Percentiles rank a stretch among this genome's conserved stretches.
phyloP scores from a whole-genome alignment of 2,329 filamentous ascomycete genomes.

The Diaporthe citri region DNA sequence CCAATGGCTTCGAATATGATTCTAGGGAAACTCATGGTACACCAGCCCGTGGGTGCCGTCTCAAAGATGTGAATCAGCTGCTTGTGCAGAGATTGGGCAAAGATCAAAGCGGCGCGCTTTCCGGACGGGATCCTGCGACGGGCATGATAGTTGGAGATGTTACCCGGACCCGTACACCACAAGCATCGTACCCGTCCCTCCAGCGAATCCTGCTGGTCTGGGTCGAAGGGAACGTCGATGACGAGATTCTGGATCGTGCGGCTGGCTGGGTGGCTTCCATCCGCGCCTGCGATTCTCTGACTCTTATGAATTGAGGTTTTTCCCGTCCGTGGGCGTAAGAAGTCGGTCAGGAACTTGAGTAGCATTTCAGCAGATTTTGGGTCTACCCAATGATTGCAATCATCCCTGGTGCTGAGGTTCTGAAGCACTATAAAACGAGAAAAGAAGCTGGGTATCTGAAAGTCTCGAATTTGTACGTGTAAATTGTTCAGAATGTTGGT shows the following conservation, averaged over 20 bases:
- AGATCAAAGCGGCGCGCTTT: not conserved
- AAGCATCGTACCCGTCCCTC: not conserved
- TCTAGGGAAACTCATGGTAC: rapidly evolving
- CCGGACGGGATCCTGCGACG: not conserved
- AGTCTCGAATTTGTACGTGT: not conserved
- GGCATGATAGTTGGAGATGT: rapidly evolving
- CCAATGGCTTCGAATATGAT: not conserved
- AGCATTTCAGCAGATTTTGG: not conserved
- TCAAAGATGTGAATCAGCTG: not conserved
- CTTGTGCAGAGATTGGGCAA: not conserved
- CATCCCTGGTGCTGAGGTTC: not conserved
- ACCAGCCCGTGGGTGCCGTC: rapidly evolving
- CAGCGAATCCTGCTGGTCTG: not conserved
- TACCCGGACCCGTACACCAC: rapidly evolving
- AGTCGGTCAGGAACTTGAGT: not conserved
- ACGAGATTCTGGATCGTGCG: not conserved
- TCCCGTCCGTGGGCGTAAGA: rapidly evolving
- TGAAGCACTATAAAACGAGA: no score
- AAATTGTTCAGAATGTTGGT: not conserved
- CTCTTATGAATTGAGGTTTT: not conserved
- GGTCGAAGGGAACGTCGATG: not conserved
- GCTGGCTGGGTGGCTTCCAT: not conserved
- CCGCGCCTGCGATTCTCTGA: no score
- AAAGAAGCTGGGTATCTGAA: not conserved
- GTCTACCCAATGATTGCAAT: not conserved